Base-by-base conservation (phyloP, 2,329 filamentous ascomycete species). In the Claviceps humidiphila region DNA sequence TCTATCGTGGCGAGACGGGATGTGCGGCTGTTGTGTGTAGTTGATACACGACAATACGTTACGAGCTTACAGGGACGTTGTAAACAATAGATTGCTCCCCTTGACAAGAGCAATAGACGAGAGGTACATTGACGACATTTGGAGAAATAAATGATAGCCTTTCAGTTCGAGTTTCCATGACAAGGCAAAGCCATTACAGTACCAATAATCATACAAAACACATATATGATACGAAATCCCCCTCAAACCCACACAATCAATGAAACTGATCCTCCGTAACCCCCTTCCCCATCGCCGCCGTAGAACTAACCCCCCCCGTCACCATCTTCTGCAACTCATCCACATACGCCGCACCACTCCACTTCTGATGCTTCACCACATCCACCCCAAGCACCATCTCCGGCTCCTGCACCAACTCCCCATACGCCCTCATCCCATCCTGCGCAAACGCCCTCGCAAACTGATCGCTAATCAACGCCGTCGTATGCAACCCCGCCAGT, bases 301-400 rank as follows among this genome's bases (percentile, higher is more conserved):
- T 97, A 57, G 84, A 89, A 68, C 84, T 90, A 53, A 97, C 83
- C 58, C 93, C 93, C 2, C 93, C 93, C 4, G 84, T 90, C 38
- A 98, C 87, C 90, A 98, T 96, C 80, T 95, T 95, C 69, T 95
- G 75, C 73, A 96, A 66, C 69, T 95, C 89, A 67, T 98, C 93
- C 20, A 91, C 87, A 66, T 97, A 97, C 59, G 87, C 90, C 22
- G 93, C 93, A 49, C 93, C 93, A 62, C 82, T 88, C 93, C 93
- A 98, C 72, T 97, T 98, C 80, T 98, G 93, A 74, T 98, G 93
- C 71, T 88, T 96, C 58, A 98, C 89, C 41, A 98, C 93, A 66
- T 98, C 93, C 55, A 96, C 84, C 56, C 85, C 85, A 55, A 78
- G 77, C 56, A 87, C 88, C 76, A 96, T 96, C 77, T 98, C 93